Base-by-base conservation (phyloP, 2,329 filamentous ascomycete species). In the Colletotrichum lentis region DNA sequence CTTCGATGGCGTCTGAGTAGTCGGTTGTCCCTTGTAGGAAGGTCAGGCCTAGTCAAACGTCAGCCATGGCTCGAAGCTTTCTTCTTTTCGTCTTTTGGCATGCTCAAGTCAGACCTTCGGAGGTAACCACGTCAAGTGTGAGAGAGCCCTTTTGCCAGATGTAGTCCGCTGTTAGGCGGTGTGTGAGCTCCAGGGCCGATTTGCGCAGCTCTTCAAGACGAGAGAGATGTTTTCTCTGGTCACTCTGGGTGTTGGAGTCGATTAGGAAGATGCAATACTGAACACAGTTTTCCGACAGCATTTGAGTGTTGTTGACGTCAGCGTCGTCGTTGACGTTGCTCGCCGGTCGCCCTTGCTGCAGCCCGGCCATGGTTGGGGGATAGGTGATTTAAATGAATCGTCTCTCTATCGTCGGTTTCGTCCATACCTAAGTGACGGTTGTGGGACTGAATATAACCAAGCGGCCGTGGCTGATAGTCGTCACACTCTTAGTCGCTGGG, bases 101-200 rank as follows among this genome's bases (percentile, higher is more conserved):
- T 10, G 37, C 22, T 54, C 8, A 49, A 4, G 27, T 43, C 81
- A 74, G 76, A 90, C 89, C 88, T 73, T 83, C 78, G 24, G 83
- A 80, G 61, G 79, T 90, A 79, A 83, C 90, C 74, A 83, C 83
- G 20, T 91, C 86, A 6, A 97, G 80, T n/a, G 84, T 85, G 71
- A 99, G 94, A 0, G 84, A 81, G 61, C 97, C 94, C 14, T 94
- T 88, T 77, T 99, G 96, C 96, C 96, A 99, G 70, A 99, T 97
- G 74, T 97, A 97, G 69, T 92, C 90, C 72, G 88, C 90, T n/a
- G 95, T 84, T 8, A 93, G 80, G 3, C 84, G 82, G 50, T 87
- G 88, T 5, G 80, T 77, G n/a, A 96, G 79, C 35, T 88, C 83
- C 2, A 85, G 80, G 0, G 91, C 89, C 1, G 88, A 85, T 77